A percentile compares a stretch with the other conserved stretches of the same genome.
phyloP scores from a whole-genome alignment of 2,329 filamentous ascomycete species.

The Talaromyces amestolkiae region DNA sequence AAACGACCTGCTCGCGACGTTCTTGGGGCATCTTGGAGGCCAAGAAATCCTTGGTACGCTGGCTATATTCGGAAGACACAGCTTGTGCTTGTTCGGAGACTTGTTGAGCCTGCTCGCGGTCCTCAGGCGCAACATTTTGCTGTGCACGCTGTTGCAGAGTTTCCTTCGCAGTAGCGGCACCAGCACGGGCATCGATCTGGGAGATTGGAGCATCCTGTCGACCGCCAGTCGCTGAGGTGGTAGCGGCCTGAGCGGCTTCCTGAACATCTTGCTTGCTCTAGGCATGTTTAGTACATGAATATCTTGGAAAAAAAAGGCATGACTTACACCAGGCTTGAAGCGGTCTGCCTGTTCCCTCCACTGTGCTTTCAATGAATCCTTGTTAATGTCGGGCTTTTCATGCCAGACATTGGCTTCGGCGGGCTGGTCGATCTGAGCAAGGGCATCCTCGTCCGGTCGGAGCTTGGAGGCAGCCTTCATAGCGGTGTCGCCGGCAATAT shows the following conservation, averaged over 20 bases:
- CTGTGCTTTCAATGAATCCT: conserved; percentile 66
- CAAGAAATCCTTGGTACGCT: conserved; percentile 68
- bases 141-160: conserved; percentile 53
- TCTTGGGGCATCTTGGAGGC: conserved; percentile 85
- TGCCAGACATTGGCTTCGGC: conserved; percentile 94
- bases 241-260: conserved; percentile 56
- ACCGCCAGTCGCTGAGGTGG: conserved; percentile 51
- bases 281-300: conserved; percentile 8
- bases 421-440: conserved; percentile 74
- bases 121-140: conserved; percentile 12
- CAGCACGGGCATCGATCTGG: conserved; percentile 51
- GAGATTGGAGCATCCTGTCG: conserved; percentile 49
- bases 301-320: conserved; percentile 17
- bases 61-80: conserved; percentile 37
- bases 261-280: conserved; percentile 50
- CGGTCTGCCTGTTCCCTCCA: conserved; percentile 60
- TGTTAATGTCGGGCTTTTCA: conserved; percentile 74
- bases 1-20: conserved; percentile 87
- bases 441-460: conserved; percentile 72
- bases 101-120: conserved; percentile 50
- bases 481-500: conserved; percentile 89
- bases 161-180: conserved; percentile 35
- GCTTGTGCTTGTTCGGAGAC: conserved; percentile 59
- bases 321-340: conserved; percentile 52
- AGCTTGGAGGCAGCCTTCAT: conserved; percentile 71